Evolutionary conservation across 495 filamentous ascomycete species (phyloP), one percentile per base, ranked within the genome.

Genomic region (Podospora pseudocomata): DNA sequence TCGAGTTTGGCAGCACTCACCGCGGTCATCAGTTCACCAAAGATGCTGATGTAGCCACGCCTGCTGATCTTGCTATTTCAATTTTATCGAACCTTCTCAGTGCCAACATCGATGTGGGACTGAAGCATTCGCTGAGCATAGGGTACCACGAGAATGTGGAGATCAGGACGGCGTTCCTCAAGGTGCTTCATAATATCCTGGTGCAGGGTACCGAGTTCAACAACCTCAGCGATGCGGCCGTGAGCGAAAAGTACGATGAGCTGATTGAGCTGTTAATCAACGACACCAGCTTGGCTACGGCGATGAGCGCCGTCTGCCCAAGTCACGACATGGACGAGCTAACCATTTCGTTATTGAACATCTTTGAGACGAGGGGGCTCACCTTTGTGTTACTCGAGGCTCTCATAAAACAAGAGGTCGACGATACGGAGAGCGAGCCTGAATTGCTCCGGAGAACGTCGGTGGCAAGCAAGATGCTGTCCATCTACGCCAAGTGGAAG

Each of bases 401-500:
- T 15, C 71, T 90, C 32, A 89, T 90, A 65, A 86, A 88, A 67
- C 86, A 88, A 68, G 88, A 90, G 73, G 81, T 90, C 55, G 82
- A 86, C 53, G 86, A 87, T 53, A 90, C 87, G 82, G 87, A 90
- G 72, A 88, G 87, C 67, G 88, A 89, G 68, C 81, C 86, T 0
- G 88, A 89, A 71, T 76, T 90, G 20, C 76, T 89, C 7, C 81
- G 88, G 18, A 79, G 87, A 54, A 89, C 88, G 30, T 89, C 86
- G 68, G 87, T 90, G 3, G 84, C 88, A 23, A 90, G 88, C 11
- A 90, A 90, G 73, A 87, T 89, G 86, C 81, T 90, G 11, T 88
- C 88, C 15, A 80, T 88, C 55, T 90, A 87, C 70, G 88, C 86
- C 4, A 89, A 86, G 67, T 90, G 87, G 88, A 89, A 90, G 76